These are phyloP conservation scores for Ogataea angusta DNA, from an alignment of 805 yeast genomes.

Conservation along the genomic window DNA sequence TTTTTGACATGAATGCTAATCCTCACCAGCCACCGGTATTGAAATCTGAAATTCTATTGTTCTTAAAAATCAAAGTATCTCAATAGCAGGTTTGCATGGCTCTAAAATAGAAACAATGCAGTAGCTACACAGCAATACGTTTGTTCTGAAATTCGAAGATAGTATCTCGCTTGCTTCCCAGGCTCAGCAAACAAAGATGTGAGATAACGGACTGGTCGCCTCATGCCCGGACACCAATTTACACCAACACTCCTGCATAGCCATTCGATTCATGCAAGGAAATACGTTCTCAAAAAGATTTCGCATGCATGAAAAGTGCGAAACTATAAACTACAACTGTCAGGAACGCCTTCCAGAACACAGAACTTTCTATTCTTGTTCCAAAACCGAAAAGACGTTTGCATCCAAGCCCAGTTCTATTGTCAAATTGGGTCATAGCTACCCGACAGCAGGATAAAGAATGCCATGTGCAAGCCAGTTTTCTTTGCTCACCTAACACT, in stretches of 20 bases:
- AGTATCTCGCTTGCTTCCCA: background rate
- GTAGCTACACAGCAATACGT: background rate
- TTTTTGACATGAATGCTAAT: slow-evolving; percentile 3
- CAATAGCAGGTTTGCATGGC: slow-evolving; percentile 2
- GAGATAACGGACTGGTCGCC: background rate
- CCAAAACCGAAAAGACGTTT: background rate
- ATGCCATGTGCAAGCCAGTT: background rate
- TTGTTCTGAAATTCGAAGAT: background rate
- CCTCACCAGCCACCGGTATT: slow-evolving; percentile 4
- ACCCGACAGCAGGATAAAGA: background rate
- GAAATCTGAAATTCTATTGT: slow-evolving; percentile 8
- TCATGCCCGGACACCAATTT: background rate
- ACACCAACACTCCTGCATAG: background rate
- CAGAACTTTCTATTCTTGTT: background rate
- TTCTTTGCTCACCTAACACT: background rate
- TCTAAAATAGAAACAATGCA: background rate
- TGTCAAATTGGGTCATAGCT: background rate
- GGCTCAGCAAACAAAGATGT: background rate
- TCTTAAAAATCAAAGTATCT: background rate
- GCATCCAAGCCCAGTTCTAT: background rate
- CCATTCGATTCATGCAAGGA: background rate
- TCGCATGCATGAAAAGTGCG: slow-evolving; percentile 1
- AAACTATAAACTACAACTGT: background rate
- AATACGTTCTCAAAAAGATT: background rate
- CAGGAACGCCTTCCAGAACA: slow-evolving; percentile 1